A percentile compares a stretch with the other conserved stretches of the same genome.
Evolutionary conservation across 495 filamentous ascomycete species (phyloP).

Genomic region (Penicillium samsonianum): DNA sequence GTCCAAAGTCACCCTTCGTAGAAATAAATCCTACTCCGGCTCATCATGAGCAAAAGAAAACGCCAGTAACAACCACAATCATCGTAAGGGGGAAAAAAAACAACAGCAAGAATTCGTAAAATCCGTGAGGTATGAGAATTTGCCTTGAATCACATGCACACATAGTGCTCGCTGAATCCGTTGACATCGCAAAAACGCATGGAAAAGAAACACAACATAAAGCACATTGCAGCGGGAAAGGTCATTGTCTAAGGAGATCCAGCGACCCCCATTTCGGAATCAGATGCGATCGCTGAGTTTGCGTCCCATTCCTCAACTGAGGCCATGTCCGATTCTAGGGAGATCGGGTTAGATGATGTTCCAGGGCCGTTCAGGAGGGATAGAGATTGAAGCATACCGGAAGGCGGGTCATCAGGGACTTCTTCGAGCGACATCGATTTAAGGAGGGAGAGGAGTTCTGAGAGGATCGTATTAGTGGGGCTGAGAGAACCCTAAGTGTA

Average conservation of each 20-base stretch:
- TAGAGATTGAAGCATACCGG: constrained; percentile 37
- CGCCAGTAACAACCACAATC: neutral
- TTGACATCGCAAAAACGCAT: constrained; percentile 9
- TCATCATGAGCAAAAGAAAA: neutral
- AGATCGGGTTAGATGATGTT: constrained; percentile 20
- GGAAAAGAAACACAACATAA: constrained; percentile 1
- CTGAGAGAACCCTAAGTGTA: neutral
- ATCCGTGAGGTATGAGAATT: constrained; percentile 6
- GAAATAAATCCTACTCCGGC: constrained; percentile 3
- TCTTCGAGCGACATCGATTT: constrained; percentile 39
- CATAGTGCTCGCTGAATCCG: constrained; percentile 5
- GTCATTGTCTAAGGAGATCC: constrained; percentile 32
- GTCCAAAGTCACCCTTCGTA: neutral
- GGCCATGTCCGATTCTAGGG: constrained; percentile 44
- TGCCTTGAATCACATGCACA: neutral
- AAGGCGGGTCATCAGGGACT: constrained; percentile 42
- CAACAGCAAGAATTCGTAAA: constrained; percentile 10
- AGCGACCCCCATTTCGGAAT: constrained; percentile 45
- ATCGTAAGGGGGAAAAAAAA: neutral
- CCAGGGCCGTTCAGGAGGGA: constrained; percentile 14
- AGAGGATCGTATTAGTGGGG: constrained; percentile 11
- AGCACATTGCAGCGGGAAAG: neutral
- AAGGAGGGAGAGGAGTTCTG: constrained; percentile 36
- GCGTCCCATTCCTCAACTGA: constrained; percentile 50
- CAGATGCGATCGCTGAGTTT: constrained; percentile 44